A percentile compares a stretch with the other conserved stretches of the same genome.
phyloP scores from a whole-genome alignment of 1,139 yeast genomes.

The Hyphopichia khmerensis region DNA sequence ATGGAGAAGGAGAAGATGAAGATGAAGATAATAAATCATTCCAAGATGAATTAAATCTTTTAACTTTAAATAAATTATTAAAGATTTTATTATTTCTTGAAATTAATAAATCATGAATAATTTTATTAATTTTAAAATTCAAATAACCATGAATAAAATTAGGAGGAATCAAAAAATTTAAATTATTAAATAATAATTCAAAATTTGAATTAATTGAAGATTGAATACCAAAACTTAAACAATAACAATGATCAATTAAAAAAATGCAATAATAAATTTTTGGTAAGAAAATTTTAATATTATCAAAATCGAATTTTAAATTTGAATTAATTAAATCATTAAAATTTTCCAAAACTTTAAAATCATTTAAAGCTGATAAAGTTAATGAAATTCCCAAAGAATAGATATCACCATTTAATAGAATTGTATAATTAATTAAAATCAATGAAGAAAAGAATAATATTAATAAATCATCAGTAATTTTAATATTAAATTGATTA shows the following conservation, averaged over 20 bases:
- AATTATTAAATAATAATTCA: conserved; percentile 14
- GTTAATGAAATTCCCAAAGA: conserved; percentile 55
- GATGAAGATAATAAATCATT: background rate
- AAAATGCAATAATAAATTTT: conserved; percentile 49
- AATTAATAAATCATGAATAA: conserved; percentile 17
- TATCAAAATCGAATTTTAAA: conserved; percentile 25
- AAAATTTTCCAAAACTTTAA: conserved; percentile 47
- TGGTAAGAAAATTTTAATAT: conserved; percentile 42
- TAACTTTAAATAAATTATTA: conserved; percentile 10
- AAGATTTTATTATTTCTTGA: conserved; percentile 13
- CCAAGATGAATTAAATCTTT: background rate
- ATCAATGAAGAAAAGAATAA: conserved; percentile 48
- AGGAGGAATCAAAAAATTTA: conserved; percentile 15
- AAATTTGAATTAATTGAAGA: conserved; percentile 22
- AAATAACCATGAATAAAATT: conserved; percentile 7
- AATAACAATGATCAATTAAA: conserved; percentile 54
- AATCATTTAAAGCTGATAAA: conserved; percentile 58
- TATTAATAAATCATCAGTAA: conserved; percentile 31
- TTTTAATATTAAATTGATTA: conserved; percentile 16
- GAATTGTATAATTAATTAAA: conserved; percentile 53
- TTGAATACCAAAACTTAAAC: conserved; percentile 60
- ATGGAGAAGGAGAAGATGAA: no score
- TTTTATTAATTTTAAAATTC: conserved; percentile 13
- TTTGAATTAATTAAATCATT: conserved; percentile 14
- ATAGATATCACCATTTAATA: conserved; percentile 58